Base-by-base conservation (phyloP, 176 grass and related monocot species). In the Zoysia pacifica region DNA sequence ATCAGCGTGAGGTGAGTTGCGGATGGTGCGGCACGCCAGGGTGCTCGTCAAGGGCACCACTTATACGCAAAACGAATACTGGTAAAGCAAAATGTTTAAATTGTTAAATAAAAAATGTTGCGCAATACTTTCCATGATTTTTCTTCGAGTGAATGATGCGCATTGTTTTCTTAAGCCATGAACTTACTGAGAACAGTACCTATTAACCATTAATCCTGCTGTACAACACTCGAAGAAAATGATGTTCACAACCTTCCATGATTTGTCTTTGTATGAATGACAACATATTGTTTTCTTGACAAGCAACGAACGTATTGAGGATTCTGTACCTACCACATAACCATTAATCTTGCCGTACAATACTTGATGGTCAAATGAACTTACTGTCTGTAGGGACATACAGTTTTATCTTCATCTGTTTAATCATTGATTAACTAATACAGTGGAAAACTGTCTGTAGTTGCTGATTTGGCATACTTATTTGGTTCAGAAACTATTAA, bases 21-120 rank as follows among this genome's bases (percentile, higher is more conserved):
- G 44, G 40, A 19, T 81, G 52, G 28, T 78, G 52, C 60, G 81
- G 3, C 91, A 97, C 67, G 84, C 89, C 4, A 84, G 88, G 41
- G 77, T 97, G 60, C 69, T 97, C 37, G 91, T 97, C 61, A 97
- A 91, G 70, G 84, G 81, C 28, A 28, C 28, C 28, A 28, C 28
- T 28, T 28, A 28, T 45, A n/a, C 19, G 2, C 19, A 41, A 65
- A 19, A 56, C 56, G 59, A 62, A 39, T 55, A n/a, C 42, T 48
- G 4, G 1, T 2, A 5, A 36, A 9, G 15, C 9, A 62, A 9
- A 61, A 28, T 7, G 8, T 28, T 59, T 11, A 9, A 28, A 28
- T 28, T 28, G 28, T 28, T 48, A 9, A 61, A 61, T 61, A 35
- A 61, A 70, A 10, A 48, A 39, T 12, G 18, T 38, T 59, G 12